Percentiles rank a stretch among this genome's conserved stretches.
These are phyloP conservation scores for Erodium chrysanthum DNA, from an alignment of 441 rosid species.

Conservation along the genomic window DNA sequence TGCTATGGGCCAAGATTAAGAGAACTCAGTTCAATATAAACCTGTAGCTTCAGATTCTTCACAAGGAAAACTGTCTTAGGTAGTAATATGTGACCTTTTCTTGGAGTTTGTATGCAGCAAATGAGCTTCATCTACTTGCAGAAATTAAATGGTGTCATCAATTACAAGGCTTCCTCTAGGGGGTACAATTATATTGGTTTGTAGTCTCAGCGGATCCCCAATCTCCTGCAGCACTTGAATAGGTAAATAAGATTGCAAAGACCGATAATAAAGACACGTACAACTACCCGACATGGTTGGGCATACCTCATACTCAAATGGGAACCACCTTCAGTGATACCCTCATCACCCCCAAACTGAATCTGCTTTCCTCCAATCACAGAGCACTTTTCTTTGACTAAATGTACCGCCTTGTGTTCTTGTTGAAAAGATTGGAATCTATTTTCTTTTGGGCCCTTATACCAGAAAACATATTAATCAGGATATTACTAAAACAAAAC, in stretches of 20 bases:
- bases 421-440: conserved; percentile 46
- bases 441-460: conserved; percentile 85
- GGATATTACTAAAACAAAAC: conserved; percentile 18
- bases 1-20: neutral
- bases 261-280: neutral
- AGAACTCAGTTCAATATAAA: neutral
- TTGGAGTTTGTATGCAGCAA: conserved; percentile 18
- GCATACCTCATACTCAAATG: conserved; percentile 16
- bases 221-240: conserved; percentile 30
- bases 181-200: neutral
- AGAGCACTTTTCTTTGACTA: conserved; percentile 27
- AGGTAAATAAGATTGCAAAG: neutral
- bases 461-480: conserved; percentile 32
- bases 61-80: neutral
- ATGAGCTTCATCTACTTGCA: conserved; percentile 10
- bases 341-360: conserved; percentile 21
- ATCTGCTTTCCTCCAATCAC: conserved; percentile 23
- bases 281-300: neutral
- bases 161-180: conserved; percentile 16
- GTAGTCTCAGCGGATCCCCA: conserved; percentile 34
- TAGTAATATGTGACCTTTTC: conserved; percentile 19
- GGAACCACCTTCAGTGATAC: conserved; percentile 27
- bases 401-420: conserved; percentile 44
- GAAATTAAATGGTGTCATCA: conserved; percentile 7
- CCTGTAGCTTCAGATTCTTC: neutral